These are phyloP conservation scores for Phytophthora multivora DNA, from an alignment of 352 stramenopile species.

Conservation along the genomic window DNA sequence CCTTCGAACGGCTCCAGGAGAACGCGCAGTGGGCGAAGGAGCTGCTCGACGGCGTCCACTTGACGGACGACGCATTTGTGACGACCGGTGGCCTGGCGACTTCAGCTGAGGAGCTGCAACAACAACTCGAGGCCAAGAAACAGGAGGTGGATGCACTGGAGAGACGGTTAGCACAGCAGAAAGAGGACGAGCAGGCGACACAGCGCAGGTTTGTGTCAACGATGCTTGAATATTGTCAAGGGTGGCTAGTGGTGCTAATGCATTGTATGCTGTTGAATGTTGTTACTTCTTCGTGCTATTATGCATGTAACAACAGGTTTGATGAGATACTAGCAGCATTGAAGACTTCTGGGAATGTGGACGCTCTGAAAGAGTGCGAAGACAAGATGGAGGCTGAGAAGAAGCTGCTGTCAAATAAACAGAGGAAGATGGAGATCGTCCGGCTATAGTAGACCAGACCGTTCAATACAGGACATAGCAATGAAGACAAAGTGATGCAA, in stretches of 20 bases:
- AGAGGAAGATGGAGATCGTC: slow-evolving; percentile 50
- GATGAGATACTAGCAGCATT: slow-evolving; percentile 37
- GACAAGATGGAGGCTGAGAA: slow-evolving; percentile 31
- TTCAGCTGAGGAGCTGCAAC: slow-evolving; percentile 22
- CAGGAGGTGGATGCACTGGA: slow-evolving; percentile 24
- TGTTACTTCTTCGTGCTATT: neutral
- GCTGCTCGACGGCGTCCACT: slow-evolving; percentile 23
- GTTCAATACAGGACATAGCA: too few relatives aligned
- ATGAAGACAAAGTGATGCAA: too few relatives aligned
- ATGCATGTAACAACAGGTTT: too few relatives aligned
- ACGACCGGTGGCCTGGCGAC: slow-evolving; percentile 1
- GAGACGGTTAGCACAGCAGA: slow-evolving; percentile 18
- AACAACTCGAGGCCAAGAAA: slow-evolving; percentile 18
- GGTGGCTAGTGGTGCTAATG: neutral
- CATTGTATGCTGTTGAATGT: neutral
- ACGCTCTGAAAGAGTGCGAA: slow-evolving; percentile 29
- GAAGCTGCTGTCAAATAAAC: slow-evolving; percentile 7
- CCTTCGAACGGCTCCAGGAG: slow-evolving; percentile 66
- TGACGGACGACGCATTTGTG: neutral
- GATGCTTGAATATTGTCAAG: too few relatives aligned
- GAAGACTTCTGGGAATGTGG: slow-evolving; percentile 23
- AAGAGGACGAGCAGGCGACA: slow-evolving; percentile 19
- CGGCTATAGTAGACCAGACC: slow-evolving; percentile 25
- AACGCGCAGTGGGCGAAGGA: slow-evolving; percentile 64
- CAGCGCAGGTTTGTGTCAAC: slow-evolving; percentile 20